Conservation (phyloP, 106 monocot genomes). For the Allium sativum region DNA sequence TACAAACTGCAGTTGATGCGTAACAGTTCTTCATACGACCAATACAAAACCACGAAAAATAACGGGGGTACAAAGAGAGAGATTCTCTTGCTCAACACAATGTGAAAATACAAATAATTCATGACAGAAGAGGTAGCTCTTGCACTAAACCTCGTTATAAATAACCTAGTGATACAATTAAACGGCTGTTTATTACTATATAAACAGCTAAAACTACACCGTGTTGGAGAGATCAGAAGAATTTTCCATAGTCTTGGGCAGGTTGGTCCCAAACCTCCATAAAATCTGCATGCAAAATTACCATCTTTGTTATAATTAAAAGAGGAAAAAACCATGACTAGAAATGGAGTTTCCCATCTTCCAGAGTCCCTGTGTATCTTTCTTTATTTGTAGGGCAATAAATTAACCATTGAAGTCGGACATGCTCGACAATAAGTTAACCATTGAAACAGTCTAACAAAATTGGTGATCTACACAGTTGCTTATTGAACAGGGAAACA, state of each 20-base stretch:
- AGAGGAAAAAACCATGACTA: neutral
- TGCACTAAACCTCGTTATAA: slow-evolving; percentile 1
- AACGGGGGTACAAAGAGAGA: no score
- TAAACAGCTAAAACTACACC: neutral
- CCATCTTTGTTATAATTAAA: slow-evolving; percentile 8
- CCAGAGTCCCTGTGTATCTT: neutral
- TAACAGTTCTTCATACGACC: no score
- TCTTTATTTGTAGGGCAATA: neutral
- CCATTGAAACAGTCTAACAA: neutral
- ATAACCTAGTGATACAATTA: neutral
- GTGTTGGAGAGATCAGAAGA: slow-evolving; percentile 29
- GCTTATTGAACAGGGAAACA: neutral
- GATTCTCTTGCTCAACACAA: no score
- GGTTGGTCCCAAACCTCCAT: slow-evolving; percentile 73
- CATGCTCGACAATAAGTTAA: no score
- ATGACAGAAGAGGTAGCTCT: neutral
- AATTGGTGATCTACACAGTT: neutral
- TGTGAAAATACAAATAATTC: no score
- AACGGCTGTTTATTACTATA: neutral
- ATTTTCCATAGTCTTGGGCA: slow-evolving; percentile 54
- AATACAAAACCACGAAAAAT: no score
- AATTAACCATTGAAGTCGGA: no score
- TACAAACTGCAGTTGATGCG: no score
- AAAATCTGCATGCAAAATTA: slow-evolving; percentile 26
- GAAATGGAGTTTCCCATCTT: neutral